Evolutionary conservation across 345 rosid genomes (phyloP).

Genomic region (Salix caprea): DNA sequence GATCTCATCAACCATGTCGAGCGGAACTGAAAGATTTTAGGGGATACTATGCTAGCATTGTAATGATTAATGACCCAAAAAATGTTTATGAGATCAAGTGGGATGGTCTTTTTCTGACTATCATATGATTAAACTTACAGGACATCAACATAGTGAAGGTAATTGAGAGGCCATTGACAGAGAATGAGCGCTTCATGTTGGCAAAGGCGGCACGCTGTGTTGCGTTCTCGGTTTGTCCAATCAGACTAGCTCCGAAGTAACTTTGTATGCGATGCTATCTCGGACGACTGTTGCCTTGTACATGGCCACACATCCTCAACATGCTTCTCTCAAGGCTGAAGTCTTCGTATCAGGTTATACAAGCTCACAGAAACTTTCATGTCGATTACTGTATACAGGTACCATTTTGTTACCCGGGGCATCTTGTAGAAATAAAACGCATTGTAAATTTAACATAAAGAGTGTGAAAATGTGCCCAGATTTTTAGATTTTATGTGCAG

Average conservation of each 20-base stretch:
- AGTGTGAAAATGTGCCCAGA: too few relatives aligned
- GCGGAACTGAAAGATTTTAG: too few relatives aligned
- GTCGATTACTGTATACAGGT: background rate
- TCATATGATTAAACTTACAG: constrained; percentile 30
- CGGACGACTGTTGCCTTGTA: background rate
- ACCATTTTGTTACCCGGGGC: background rate
- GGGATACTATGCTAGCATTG: too few relatives aligned
- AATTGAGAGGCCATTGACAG: constrained; percentile 82
- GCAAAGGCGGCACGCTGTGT: constrained; percentile 92
- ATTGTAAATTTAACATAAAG: too few relatives aligned
- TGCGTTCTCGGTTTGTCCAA: constrained; percentile 81
- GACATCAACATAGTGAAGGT: constrained; percentile 82
- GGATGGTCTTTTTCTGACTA: background rate
- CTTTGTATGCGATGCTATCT: background rate
- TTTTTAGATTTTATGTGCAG: too few relatives aligned
- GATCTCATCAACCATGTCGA: too few relatives aligned
- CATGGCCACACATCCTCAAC: background rate
- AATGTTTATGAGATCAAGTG: background rate
- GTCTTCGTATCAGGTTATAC: background rate
- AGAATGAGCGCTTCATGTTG: constrained; percentile 79
- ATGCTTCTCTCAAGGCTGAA: background rate
- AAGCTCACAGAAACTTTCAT: background rate
- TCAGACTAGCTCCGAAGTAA: constrained; percentile 69
- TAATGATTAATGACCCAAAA: too few relatives aligned
- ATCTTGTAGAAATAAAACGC: too few relatives aligned